phyloP scores from a whole-genome alignment of 2,329 filamentous ascomycete genomes.

The Trichophyton schoenleinii region DNA sequence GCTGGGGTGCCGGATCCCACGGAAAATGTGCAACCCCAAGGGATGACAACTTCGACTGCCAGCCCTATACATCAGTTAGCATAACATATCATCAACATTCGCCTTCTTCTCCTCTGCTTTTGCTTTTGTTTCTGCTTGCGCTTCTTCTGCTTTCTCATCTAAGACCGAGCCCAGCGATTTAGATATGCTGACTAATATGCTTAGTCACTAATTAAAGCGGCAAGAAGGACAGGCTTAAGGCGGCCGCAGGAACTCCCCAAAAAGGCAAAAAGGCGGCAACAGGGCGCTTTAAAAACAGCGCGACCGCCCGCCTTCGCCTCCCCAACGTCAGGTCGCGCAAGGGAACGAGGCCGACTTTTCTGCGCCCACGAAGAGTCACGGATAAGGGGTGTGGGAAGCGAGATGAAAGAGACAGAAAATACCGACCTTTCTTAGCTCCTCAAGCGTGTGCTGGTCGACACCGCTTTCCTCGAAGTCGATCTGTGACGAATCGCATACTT shows the following conservation, averaged over 20 bases:
- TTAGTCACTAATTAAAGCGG: constrained; percentile 14
- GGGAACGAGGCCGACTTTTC: not conserved
- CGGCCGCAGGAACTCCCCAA: constrained; percentile 22
- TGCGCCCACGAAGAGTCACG: not conserved
- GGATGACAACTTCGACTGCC: constrained; percentile 81
- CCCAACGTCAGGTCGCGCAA: constrained; percentile 35
- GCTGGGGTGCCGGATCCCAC: constrained; percentile 80
- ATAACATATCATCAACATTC: not conserved
- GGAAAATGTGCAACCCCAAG: constrained; percentile 80
- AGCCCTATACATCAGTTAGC: constrained; percentile 49
- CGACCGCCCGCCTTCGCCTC: constrained; percentile 26
- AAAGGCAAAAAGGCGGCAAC: constrained; percentile 14
- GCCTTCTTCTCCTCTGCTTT: not conserved
- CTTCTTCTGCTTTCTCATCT: not conserved
- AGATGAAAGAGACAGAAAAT: not conserved
- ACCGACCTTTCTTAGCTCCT: constrained; percentile 77
- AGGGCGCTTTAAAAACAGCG: constrained; percentile 25
- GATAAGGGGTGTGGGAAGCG: not conserved
- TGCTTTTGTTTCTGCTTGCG: no score
- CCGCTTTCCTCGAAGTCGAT: constrained; percentile 96
- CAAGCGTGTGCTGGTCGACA: constrained; percentile 72
- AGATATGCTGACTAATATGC: not conserved
- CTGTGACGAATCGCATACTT: constrained; percentile 79
- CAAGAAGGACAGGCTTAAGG: constrained; percentile 17
- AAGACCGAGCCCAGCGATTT: not conserved